Base-by-base conservation (phyloP, 2,329 filamentous ascomycete species). In the Tolypocladium sp. region DNA sequence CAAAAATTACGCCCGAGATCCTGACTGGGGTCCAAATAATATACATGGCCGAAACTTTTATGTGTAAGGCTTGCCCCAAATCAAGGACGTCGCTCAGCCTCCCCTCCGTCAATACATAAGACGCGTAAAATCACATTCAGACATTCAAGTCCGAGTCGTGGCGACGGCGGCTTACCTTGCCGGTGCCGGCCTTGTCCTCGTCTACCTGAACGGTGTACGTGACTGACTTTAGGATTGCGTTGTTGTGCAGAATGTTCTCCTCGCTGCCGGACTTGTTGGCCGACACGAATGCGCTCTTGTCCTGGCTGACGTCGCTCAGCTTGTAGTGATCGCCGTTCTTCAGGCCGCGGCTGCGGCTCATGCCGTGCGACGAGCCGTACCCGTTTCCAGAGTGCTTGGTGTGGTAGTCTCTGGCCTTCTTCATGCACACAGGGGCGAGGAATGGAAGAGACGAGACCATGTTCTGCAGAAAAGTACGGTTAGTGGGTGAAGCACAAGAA, bases 361-460 rank as follows among this genome's bases (percentile, higher is more conserved):
- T 57, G 22, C 59, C 63, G 54, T 63, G 64, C 17, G 67, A 66
- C 4, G 70, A 71, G n/a, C 64, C 67, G 61, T 67, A 55, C 13
- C 38, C 68, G 33, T 65, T 65, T 55, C 66, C 67, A 0, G 72
- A 71, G 55, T 70, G 68, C 58, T 76, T 77, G 59, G 66, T 72
- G 25, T 72, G 71, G 63, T 78, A 79, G 40, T 75, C 67, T 55
- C 68, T 75, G 13, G 76, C 76, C 60, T 77, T 77, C 33, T 68
- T 72, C 51, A 78, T 61, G 62, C 73, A 78, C 3, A 77, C 70
- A 0, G 76, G 76, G 0, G 76, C 76, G 0, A 79, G 69, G 66
- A 78, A 78, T 0, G 76, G 76, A 2, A 79, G 70, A 1, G 76
- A 78, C 0, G 76, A 79, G 8, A 78, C 76, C 63, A 79, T 75